Conservation (phyloP, 495 filamentous ascomycete genomes). For the Xylaria sp. region DNA sequence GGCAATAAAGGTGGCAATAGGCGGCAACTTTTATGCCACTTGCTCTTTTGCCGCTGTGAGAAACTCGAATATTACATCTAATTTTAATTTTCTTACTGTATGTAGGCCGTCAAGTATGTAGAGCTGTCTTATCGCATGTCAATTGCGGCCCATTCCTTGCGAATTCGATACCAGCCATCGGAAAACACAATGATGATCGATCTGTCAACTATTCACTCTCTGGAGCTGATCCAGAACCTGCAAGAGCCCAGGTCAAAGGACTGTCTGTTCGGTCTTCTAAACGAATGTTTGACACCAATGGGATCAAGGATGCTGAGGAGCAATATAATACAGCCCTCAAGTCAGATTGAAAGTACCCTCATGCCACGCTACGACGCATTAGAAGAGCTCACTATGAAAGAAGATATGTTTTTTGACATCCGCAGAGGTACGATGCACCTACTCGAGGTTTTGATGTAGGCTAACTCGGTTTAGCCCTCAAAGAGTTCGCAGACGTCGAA, state of each 20-base stretch:
- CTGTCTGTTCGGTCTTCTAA: constrained; percentile 83
- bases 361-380: constrained; percentile 79
- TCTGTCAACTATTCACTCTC: constrained; percentile 77
- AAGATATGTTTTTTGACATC: constrained; percentile 85
- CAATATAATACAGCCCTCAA: constrained; percentile 90
- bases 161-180: constrained; percentile 86
- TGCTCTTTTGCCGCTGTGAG: constrained; percentile 89
- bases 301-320: constrained; percentile 80
- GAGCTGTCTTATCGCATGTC: constrained; percentile 66
- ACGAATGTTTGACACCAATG: constrained; percentile 87
- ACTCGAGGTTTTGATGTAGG: background rate
- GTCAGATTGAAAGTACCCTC: constrained; percentile 64
- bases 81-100: constrained; percentile 17
- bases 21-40: constrained; percentile 86
- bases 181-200: constrained; percentile 96
- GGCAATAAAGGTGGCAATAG: constrained; percentile 77
- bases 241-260: constrained; percentile 75
- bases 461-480: constrained; percentile 61
- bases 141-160: constrained; percentile 79
- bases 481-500: constrained; percentile 75
- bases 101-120: constrained; percentile 80
- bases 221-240: constrained; percentile 91
- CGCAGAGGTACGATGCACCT: constrained; percentile 60
- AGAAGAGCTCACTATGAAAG: constrained; percentile 81
- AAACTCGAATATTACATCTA: constrained; percentile 18